A percentile compares a stretch with the other conserved stretches of the same genome.
These are phyloP conservation scores for Blastomyces silverae DNA, from an alignment of 2,329 filamentous ascomycete genomes.

Conservation along the genomic window DNA sequence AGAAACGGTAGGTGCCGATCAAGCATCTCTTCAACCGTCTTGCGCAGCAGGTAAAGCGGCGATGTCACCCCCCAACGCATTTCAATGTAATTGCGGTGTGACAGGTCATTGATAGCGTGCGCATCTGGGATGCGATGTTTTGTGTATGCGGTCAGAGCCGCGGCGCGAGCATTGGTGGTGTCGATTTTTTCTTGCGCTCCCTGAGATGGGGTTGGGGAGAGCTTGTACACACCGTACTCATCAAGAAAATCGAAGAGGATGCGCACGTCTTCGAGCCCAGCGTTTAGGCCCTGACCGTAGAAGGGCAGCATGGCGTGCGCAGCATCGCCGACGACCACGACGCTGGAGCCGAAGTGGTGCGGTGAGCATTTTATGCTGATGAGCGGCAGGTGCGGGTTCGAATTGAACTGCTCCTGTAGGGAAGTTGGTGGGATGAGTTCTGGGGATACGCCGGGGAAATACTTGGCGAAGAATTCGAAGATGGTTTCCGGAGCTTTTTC, in stretches of 20 bases:
- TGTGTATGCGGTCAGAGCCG: constrained; percentile 67
- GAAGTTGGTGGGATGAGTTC: constrained; percentile 53
- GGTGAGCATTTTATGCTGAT: constrained; percentile 91
- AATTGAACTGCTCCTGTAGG: constrained; percentile 65
- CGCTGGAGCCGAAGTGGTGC: constrained; percentile 70
- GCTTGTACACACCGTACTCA: constrained; percentile 48
- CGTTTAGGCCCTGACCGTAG: constrained; percentile 97
- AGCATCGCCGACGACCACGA: constrained; percentile 83
- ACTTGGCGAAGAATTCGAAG: constrained; percentile 75
- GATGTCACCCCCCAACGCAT: constrained; percentile 84
- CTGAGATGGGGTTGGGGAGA: constrained; percentile 36
- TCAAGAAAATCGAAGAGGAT: constrained; percentile 80
- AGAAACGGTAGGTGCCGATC: constrained; percentile 66
- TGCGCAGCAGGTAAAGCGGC: constrained; percentile 69
- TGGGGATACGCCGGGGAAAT: constrained; percentile 79
- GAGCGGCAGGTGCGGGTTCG: constrained; percentile 83
- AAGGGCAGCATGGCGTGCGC: constrained; percentile 98
- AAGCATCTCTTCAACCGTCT: constrained; percentile 77
- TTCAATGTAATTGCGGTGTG: constrained; percentile 83
- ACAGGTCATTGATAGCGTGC: constrained; percentile 85
- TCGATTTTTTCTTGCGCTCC: constrained; percentile 37
- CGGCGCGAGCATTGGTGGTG: constrained; percentile 31
- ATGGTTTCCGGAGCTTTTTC: constrained; percentile 57
- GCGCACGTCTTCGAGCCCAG: constrained; percentile 87
- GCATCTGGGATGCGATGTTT: constrained; percentile 67